Percentiles rank a stretch among this genome's conserved stretches.
phyloP scores from a whole-genome alignment of 1,284 basidiomycete genomes.

The Tilletia setariae region DNA sequence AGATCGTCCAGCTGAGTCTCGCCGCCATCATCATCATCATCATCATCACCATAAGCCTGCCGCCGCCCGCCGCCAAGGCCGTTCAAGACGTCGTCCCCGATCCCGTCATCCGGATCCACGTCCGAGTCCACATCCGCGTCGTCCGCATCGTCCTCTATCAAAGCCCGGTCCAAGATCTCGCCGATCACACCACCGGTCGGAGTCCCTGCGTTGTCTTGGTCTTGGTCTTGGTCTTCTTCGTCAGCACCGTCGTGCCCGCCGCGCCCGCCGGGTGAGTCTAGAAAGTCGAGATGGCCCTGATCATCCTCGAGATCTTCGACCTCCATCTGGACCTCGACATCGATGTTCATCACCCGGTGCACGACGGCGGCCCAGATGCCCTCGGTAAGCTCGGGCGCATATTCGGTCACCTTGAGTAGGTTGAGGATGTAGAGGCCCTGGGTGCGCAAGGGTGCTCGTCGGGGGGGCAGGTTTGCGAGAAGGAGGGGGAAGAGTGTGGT shows the following conservation, averaged over 20 bases:
- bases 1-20: slow-evolving; percentile 57
- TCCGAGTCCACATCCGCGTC: slow-evolving; percentile 61
- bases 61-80: too few relatives aligned
- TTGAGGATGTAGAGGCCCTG: slow-evolving; percentile 93
- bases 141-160: slow-evolving; percentile 60
- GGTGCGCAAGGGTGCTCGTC: slow-evolving; percentile 74
- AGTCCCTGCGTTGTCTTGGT: slow-evolving; percentile 27
- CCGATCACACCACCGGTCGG: slow-evolving; percentile 43
- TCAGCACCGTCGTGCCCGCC: too few relatives aligned
- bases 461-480: slow-evolving; percentile 82
- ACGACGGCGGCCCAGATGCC: slow-evolving; percentile 79
- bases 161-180: slow-evolving; percentile 55
- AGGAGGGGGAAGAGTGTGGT: slow-evolving; percentile 72
- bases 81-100: slow-evolving; percentile 64
- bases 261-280: slow-evolving; percentile 22
- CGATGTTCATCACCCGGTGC: slow-evolving; percentile 88
- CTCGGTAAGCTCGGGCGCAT: slow-evolving; percentile 84
- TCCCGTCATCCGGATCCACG: slow-evolving; percentile 76
- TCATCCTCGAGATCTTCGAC: slow-evolving; percentile 77
- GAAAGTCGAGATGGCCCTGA: slow-evolving; percentile 60
- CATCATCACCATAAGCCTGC: too few relatives aligned
- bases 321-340: slow-evolving; percentile 96
- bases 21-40: slow-evolving; percentile 58
- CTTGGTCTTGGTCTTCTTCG: slow-evolving; percentile 30
- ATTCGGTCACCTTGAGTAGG: slow-evolving; percentile 75